phyloP scores from a whole-genome alignment of 805 yeast genomes.

The Cyberlindnera galapagoensis region DNA sequence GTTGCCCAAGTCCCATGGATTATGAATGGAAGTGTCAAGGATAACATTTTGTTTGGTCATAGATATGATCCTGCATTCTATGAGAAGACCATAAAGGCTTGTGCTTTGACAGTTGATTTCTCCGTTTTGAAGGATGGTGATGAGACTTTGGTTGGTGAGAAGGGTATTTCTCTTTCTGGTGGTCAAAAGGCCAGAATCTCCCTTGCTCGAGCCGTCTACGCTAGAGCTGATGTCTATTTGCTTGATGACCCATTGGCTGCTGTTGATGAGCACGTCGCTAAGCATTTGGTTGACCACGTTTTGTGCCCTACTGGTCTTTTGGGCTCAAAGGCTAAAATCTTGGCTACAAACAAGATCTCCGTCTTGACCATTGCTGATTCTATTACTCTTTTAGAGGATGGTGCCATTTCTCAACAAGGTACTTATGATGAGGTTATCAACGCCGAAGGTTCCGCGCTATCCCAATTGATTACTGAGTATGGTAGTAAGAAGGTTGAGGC shows the following conservation, averaged over 20 bases:
- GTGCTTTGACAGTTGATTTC: constrained; percentile 79
- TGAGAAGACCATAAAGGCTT: constrained; percentile 73
- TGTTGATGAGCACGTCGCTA: constrained; percentile 95
- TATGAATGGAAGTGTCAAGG: constrained; percentile 88
- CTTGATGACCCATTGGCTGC: constrained; percentile 94
- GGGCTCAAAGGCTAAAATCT: constrained; percentile 62
- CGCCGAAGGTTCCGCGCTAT: constrained; percentile 40
- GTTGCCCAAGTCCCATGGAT: constrained; percentile 96
- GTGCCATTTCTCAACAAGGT: constrained; percentile 63
- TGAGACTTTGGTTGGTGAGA: constrained; percentile 90
- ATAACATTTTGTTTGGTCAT: constrained; percentile 87
- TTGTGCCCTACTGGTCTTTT: constrained; percentile 77
- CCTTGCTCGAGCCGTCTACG: constrained; percentile 91
- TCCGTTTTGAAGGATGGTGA: constrained; percentile 84
- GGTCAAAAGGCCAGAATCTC: constrained; percentile 97
- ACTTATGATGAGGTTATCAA: constrained; percentile 46
- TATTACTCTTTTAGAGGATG: constrained; percentile 63
- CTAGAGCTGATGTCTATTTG: constrained; percentile 86
- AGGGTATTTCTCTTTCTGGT: constrained; percentile 93
- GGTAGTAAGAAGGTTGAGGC: constrained; percentile 41
- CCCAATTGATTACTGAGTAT: constrained; percentile 52
- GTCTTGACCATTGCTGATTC: constrained; percentile 71
- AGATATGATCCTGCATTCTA: constrained; percentile 78
- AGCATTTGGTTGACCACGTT: constrained; percentile 75
- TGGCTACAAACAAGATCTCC: constrained; percentile 83